Evolutionary conservation across 345 rosid species (phyloP).

Genomic region (Syzygium aqueum): DNA sequence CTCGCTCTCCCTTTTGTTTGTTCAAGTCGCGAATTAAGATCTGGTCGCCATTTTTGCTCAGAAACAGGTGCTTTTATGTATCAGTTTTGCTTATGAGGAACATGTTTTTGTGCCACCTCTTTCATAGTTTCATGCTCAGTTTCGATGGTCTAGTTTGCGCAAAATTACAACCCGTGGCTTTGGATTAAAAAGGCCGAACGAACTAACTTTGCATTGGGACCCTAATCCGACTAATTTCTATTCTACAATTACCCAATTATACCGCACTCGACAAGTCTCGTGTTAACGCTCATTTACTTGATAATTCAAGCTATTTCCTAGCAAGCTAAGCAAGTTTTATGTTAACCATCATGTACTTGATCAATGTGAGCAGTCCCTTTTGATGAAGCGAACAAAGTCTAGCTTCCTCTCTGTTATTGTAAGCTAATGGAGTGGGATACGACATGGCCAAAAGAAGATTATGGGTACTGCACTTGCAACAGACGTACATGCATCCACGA

Average conservation of each 20-base stretch:
- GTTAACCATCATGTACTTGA: too few species aligned
- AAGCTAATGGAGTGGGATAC: background rate
- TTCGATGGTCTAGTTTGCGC: background rate
- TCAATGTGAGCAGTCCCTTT: background rate
- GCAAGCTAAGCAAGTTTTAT: too few species aligned
- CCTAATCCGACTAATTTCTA: background rate
- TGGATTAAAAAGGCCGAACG: background rate
- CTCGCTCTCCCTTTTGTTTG: rapidly evolving
- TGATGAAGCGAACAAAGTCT: background rate
- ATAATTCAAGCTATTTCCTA: too few species aligned
- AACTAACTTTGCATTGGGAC: background rate
- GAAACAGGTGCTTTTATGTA: background rate
- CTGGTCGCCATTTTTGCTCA: background rate
- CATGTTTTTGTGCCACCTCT: background rate
- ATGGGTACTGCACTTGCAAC: background rate
- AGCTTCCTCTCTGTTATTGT: background rate
- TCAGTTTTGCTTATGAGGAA: background rate
- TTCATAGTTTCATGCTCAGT: background rate
- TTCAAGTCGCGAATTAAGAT: background rate
- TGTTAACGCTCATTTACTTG: too few species aligned
- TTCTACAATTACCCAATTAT: too few species aligned
- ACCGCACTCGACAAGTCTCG: too few species aligned
- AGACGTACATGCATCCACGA: background rate
- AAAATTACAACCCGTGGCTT: background rate
- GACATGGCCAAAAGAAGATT: background rate